Percentiles rank a stretch among this genome's conserved stretches.
Evolutionary conservation across 805 yeast species (phyloP).

Genomic region (Candida krabiensis): DNA sequence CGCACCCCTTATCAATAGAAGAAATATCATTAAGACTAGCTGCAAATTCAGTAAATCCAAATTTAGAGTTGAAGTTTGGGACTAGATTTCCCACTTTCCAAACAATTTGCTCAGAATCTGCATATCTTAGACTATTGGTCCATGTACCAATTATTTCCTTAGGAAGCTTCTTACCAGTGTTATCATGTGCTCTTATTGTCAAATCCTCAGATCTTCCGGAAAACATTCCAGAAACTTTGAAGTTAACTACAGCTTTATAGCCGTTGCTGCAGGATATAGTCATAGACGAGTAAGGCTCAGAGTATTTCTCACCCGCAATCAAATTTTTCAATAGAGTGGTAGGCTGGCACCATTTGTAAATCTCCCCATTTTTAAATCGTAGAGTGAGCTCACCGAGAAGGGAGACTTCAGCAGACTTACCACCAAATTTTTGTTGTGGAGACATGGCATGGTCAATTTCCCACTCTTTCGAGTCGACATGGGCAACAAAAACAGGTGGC

Average conservation of each 20-base stretch:
- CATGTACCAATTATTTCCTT: slow-evolving; percentile 66
- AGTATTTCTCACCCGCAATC: slow-evolving; percentile 91
- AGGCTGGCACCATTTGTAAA: slow-evolving; percentile 82
- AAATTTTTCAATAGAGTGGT: slow-evolving; percentile 79
- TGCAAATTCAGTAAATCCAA: slow-evolving; percentile 84
- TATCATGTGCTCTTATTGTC: slow-evolving; percentile 43
- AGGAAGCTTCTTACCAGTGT: slow-evolving; percentile 35
- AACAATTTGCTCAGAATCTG: slow-evolving; percentile 40
- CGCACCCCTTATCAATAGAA: slow-evolving; percentile 61
- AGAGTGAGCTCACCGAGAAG: slow-evolving; percentile 71
- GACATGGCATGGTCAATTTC: slow-evolving; percentile 55
- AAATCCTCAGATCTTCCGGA: slow-evolving; percentile 78
- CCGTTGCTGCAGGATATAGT: slow-evolving; percentile 71
- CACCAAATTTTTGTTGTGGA: slow-evolving; percentile 92
- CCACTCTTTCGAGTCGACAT: slow-evolving; percentile 76
- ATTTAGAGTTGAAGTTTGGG: slow-evolving; percentile 57
- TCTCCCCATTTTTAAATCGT: slow-evolving; percentile 60
- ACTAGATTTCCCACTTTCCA: slow-evolving; percentile 77
- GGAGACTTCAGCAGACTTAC: slow-evolving; percentile 82
- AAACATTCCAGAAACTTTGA: slow-evolving; percentile 80
- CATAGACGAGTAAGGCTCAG: slow-evolving; percentile 77
- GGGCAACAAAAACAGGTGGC: slow-evolving; percentile 82
- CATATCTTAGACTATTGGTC: slow-evolving; percentile 65
- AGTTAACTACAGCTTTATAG: slow-evolving; percentile 65
- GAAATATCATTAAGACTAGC: slow-evolving; percentile 82